Evolutionary conservation across 306 rosid genomes (phyloP), one percentile per base, ranked within the genome.

Genomic region (Quercus cerris): DNA sequence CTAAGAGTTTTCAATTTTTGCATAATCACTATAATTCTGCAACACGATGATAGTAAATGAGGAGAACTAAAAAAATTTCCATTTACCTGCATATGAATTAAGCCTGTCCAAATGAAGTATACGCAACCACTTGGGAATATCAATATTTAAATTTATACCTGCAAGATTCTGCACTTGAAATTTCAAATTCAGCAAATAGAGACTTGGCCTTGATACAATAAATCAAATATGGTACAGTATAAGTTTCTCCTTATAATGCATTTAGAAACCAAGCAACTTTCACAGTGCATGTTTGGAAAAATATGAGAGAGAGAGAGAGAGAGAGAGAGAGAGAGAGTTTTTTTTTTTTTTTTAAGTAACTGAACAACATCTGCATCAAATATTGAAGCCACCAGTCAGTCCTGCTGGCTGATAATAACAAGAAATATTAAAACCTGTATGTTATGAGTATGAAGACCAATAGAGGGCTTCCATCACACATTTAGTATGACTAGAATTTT

Each of bases 61-160:
- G 52, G 73, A 55, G 44, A 56, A 59, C 33, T 77, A 71, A 71
- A 82, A 44, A 70, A 58, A 71, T 77, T 38, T 75, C 15, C 9
- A 52, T 52, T 73, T 87, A 96, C 98, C 99, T 88, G 93, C 94
- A 90, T 84, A 82, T 10, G 82, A 74, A 87, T 86, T 92, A 72
- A 91, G 83, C 92, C 84, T 88, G 85, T 93, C 98, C 90, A 90
- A 76, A 82, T 82, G 97, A 89, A 96, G 97, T 75, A 93, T 78
- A 80, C 22, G 92, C 89, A 87, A 77, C 99, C 97, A 96, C 89
- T 93, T 96, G 64, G 97, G 97, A 82, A 89, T 75, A 85, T 96
- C 98, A 84, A 96, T 92, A 91, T 92, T 84, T 68, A 88, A 84
- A 85, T 85, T 91, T 81, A 96, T 87, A 71, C 98, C 98, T 59